Conservation (phyloP, 768 basidiomycete species). For the Guyanaporus albipodus region DNA sequence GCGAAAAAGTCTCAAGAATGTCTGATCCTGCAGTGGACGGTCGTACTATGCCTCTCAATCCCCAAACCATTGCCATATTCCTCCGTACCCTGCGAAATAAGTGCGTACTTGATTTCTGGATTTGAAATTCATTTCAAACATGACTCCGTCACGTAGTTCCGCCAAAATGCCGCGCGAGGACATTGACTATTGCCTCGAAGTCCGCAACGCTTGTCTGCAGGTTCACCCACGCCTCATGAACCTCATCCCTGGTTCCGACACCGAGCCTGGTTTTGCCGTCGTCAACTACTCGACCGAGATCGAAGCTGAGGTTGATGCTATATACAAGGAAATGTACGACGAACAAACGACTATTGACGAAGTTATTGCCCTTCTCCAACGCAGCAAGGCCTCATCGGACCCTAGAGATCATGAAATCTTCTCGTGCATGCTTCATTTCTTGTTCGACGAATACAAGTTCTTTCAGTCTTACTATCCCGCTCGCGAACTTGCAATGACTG, state of each 20-base stretch:
- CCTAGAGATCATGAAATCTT: conserved; percentile 92
- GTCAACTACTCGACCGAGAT: conserved; percentile 86
- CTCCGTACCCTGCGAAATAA: conserved; percentile 83
- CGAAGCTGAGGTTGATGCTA: conserved; percentile 88
- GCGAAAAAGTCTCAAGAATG: conserved; percentile 71
- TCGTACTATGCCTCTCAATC: conserved; percentile 82
- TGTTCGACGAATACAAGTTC: conserved; percentile 99
- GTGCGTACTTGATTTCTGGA: conserved; percentile 40
- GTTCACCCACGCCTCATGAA: conserved; percentile 96
- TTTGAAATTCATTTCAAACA: conserved; percentile 4
- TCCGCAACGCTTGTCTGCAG: conserved; percentile 89
- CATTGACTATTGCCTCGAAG: conserved; percentile 82
- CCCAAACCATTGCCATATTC: conserved; percentile 88
- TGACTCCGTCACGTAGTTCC: conserved; percentile 43
- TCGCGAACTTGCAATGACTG: conserved; percentile 93
- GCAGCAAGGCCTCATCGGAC: conserved; percentile 78
- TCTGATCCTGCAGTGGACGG: conserved; percentile 76
- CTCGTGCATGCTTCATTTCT: conserved; percentile 99
- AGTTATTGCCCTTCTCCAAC: conserved; percentile 83
- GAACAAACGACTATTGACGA: conserved; percentile 93
- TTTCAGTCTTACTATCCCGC: conserved; percentile 95
- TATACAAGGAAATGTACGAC: conserved; percentile 98
- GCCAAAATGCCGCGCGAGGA: conserved; percentile 73
- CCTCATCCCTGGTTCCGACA: conserved; percentile 78
- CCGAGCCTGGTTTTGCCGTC: conserved; percentile 88